phyloP scores from a whole-genome alignment of 2,329 filamentous ascomycete genomes.

The Nemania sp. region DNA sequence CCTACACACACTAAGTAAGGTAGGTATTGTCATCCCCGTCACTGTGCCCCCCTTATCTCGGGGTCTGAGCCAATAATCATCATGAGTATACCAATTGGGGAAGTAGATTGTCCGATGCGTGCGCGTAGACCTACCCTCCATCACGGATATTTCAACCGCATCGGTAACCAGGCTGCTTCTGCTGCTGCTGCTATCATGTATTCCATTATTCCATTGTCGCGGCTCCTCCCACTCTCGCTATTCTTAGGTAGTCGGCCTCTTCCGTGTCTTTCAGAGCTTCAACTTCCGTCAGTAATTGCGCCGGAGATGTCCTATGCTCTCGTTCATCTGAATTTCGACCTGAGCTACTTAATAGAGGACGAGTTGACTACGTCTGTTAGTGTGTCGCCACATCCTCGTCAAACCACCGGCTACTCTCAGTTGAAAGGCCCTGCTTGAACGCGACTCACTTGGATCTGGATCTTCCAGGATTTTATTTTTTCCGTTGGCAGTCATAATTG shows the following conservation, averaged over 20 bases:
- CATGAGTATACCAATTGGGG: slow-evolving; percentile 8
- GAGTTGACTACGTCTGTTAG: background rate
- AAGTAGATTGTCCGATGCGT: slow-evolving; percentile 17
- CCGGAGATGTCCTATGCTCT: slow-evolving; percentile 14
- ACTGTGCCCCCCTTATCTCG: slow-evolving; percentile 27
- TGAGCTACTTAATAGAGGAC: slow-evolving; percentile 1
- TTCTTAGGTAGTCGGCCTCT: slow-evolving; percentile 12
- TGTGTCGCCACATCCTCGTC: background rate
- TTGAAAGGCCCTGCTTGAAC: background rate
- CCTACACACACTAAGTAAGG: too few relatives aligned
- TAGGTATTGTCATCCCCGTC: slow-evolving; percentile 18
- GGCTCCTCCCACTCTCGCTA: slow-evolving; percentile 12
- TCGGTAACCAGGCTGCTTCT: background rate
- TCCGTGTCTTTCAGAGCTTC: slow-evolving; percentile 7
- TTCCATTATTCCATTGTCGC: slow-evolving; percentile 10
- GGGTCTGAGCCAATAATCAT: slow-evolving; percentile 14
- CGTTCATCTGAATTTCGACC: background rate
- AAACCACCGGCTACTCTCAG: background rate
- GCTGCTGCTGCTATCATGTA: too few relatives aligned
- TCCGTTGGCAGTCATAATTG: background rate
- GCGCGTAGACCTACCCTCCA: slow-evolving; percentile 11
- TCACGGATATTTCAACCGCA: background rate
- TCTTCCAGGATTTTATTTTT: background rate
- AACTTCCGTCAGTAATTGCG: slow-evolving; percentile 1
- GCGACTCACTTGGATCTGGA: background rate